Base-by-base conservation (phyloP, 768 basidiomycete species). In the Glaciozyma antarctica region DNA sequence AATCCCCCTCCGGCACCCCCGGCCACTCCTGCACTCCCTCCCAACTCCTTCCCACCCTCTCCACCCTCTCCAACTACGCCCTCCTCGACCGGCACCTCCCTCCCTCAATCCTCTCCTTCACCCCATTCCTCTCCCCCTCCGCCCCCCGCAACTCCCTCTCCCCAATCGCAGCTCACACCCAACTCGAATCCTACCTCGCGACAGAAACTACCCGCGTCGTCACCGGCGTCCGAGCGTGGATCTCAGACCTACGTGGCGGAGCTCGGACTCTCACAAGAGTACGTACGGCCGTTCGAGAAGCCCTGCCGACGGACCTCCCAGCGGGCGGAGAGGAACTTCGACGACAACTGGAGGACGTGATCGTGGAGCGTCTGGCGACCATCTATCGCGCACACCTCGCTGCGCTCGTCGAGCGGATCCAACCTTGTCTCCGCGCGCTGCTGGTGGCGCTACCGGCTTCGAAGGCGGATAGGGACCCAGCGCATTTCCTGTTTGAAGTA, bases 11-110 rank as follows among this genome's bases (percentile, higher is more conserved):
- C 5, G 28, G 24, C 19, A 5, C 44, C 10, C 2, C 54, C 21
- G 10, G 41, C 15, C 5, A 48, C 12, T 17, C 26, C 21, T 13
- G 19, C 16, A 1, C 5, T 4, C 19, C 38, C 8, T 34, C 49
- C 9, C 26, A 28, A 1, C 63, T 74, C 9, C 5, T 24, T 7
- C 66, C 70, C 5, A 63, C 72, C n/a, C 47, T 74, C 19, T 49
- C 58, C 22, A 55, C 70, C 9, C 57, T 74, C 12, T 67, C 73
- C 0, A 73, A 71, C 62, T 58, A 64, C 59, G 64, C 69, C 24
- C 63, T 71, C 22, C 65, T 74, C 24, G 5, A 58, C 5, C 66
- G 69, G 0, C 69, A 74, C 41, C 71, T 74, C 17, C 71, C 73
- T 0, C 24, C 53, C 12, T 54, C 64, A 1, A 64, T 74, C 61